Percentiles rank a stretch among this genome's conserved stretches.
These are phyloP conservation scores for Capronia americana DNA, from an alignment of 2,329 filamentous ascomycete genomes.

Conservation along the genomic window DNA sequence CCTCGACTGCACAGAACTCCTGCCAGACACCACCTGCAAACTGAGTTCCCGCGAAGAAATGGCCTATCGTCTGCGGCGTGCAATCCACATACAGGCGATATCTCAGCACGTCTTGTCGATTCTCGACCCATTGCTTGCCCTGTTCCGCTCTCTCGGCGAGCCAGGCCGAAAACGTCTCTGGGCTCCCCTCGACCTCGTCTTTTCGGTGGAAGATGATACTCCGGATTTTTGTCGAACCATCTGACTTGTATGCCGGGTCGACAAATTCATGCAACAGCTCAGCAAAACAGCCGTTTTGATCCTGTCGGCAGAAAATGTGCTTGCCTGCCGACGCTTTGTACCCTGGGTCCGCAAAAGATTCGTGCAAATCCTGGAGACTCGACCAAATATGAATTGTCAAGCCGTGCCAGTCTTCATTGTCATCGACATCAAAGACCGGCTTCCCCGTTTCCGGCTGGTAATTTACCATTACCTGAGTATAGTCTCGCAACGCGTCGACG, in stretches of 20 bases:
- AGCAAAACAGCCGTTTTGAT: constrained; percentile 10
- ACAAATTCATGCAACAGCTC: constrained; percentile 1
- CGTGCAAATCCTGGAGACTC: constrained; percentile 6
- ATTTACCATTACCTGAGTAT: constrained; percentile 15
- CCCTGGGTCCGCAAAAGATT: constrained; percentile 9
- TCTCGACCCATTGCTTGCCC: constrained; percentile 7
- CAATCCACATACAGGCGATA: constrained; percentile 11
- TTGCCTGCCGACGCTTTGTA: constrained; percentile 7
- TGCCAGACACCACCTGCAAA: constrained; percentile 13
- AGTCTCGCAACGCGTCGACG: constrained; percentile 5
- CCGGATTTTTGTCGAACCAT: constrained; percentile 5
- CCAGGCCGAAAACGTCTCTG: background rate
- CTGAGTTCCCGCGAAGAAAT: constrained; percentile 9
- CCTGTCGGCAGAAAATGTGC: constrained; percentile 12
- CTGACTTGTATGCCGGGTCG: background rate
- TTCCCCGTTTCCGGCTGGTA: constrained; percentile 3
- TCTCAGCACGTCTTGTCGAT: constrained; percentile 3
- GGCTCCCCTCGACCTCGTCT: too few relatives aligned
- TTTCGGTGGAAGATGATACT: constrained; percentile 14
- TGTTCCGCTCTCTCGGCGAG: background rate
- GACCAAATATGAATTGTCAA: constrained; percentile 17
- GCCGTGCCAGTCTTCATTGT: constrained; percentile 16
- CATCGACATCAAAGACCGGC: background rate
- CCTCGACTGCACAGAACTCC: constrained; percentile 8
- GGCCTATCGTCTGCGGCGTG: constrained; percentile 8